phyloP scores from a whole-genome alignment of 352 stramenopile species.

The Pythium vanterpoolii region DNA sequence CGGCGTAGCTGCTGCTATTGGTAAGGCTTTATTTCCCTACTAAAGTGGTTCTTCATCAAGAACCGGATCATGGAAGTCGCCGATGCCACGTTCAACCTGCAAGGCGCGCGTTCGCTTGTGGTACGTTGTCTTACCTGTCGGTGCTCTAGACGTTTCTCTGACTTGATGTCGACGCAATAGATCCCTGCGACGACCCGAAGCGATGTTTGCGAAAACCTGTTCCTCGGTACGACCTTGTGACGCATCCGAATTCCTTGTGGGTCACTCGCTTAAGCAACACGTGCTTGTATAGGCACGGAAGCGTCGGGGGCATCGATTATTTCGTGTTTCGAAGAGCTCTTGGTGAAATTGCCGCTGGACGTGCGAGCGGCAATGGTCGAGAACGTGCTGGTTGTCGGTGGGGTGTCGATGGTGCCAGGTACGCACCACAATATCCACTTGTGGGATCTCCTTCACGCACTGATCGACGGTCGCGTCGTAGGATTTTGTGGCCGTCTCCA shows the following conservation, averaged over 20 bases:
- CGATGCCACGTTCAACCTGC: slow-evolving; percentile 14
- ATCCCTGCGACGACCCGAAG: slow-evolving; percentile 6
- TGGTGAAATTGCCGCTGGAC: slow-evolving; percentile 64
- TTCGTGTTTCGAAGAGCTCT: slow-evolving; percentile 43
- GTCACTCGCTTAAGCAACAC: not conserved
- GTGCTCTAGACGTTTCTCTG: not conserved
- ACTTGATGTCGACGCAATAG: not conserved
- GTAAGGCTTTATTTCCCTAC: not conserved
- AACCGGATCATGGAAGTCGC: slow-evolving; percentile 26
- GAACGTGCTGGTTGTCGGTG: slow-evolving; percentile 75
- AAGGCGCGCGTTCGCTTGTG: slow-evolving; percentile 6
- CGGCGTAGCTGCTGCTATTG: not conserved
- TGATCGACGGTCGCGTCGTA: slow-evolving; percentile 7
- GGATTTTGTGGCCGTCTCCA: slow-evolving; percentile 53
- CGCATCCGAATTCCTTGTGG: not conserved
- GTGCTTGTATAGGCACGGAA: slow-evolving; percentile 15
- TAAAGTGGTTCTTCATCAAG: not conserved
- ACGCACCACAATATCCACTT: not conserved
- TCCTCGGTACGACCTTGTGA: slow-evolving; percentile 15
- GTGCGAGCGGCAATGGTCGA: slow-evolving; percentile 58
- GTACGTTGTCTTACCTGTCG: not conserved
- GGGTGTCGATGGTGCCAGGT: slow-evolving; percentile 77
- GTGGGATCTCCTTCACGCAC: not conserved
- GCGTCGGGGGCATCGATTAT: slow-evolving; percentile 51
- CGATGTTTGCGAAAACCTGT: slow-evolving; percentile 27